Base-by-base conservation (phyloP, 2,329 filamentous ascomycete species). In the Hypoxylon sp. region DNA sequence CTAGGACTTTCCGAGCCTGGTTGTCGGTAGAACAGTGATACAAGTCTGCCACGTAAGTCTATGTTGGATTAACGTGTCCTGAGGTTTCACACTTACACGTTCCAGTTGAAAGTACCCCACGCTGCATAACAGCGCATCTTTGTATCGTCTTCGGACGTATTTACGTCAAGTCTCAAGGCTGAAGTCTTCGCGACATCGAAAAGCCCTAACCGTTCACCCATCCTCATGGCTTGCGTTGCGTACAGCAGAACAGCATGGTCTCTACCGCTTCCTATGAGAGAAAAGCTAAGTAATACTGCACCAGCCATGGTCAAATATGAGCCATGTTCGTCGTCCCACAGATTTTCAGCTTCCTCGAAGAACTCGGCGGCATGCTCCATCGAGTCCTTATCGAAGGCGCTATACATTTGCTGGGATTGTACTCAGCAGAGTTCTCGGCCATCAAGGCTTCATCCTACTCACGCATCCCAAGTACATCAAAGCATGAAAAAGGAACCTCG, bases 41-140 rank as follows among this genome's bases (percentile, higher is more conserved):
- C 62, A 23, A 78, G 65, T 10, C 79, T 80, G 36, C 21, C 10
- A 17, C 13, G 45, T 55, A 10, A 69, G 65, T 28, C 14, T 2
- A 11, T 19, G 45, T 50, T 30, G 13, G 23, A 23, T 6, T 14
- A 5, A 4, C 23, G 38, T 19, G 13, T 13, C 6, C 68, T 7
- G 7, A 2, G 14, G 65, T 5, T 9, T 25, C 25, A 2, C 28
- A 66, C 79, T 74, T 65, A 80, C 80, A 78, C 73, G 60, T 76
- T 77, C 78, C 78, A 82, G 60, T 80, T 81, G 51, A 82, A 82
- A 2, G 72, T 65, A 1, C 78, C 77, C 78, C 78, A 79, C 0
- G 78, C 75, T 2, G 76, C 77, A n/a, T 74, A 75, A 1, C 68
- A 72, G 36, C 41, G 46, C 1, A 62, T 53, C 36, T 45, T 65